Percentiles rank a stretch among this genome's conserved stretches.
Evolutionary conservation across 768 basidiomycete species (phyloP).

Genomic region (Paxillus ammoniavirescens): DNA sequence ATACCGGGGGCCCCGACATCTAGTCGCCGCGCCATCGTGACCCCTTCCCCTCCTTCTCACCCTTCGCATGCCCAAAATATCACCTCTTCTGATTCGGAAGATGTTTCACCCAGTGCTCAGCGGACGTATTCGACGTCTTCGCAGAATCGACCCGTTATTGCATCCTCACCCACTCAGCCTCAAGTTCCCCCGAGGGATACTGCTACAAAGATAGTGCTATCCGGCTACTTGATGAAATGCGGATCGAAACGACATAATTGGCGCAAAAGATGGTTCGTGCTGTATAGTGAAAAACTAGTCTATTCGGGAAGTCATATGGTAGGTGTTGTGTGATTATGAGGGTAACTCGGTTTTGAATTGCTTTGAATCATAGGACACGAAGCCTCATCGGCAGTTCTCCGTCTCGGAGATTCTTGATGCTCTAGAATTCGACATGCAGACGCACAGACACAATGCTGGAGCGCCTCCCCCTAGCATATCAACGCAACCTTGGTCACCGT

Average conservation of each 20-base stretch:
- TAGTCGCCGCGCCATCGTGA: constrained; percentile 34
- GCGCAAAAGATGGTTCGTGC: constrained; percentile 96
- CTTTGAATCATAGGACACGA: constrained; percentile 66
- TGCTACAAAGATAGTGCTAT: constrained; percentile 70
- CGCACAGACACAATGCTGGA: constrained; percentile 43
- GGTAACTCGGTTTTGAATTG: not conserved
- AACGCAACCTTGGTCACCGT: constrained; percentile 35
- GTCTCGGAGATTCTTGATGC: constrained; percentile 88
- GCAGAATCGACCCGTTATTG: constrained; percentile 39
- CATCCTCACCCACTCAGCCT: constrained; percentile 46
- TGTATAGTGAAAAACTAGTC: constrained; percentile 83
- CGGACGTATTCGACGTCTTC: constrained; percentile 44
- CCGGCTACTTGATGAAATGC: constrained; percentile 96
- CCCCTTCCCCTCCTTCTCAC: constrained; percentile 49
- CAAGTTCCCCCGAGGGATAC: constrained; percentile 46
- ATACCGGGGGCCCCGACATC: constrained; percentile 40
- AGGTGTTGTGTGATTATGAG: constrained; percentile 28
- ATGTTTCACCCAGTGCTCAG: constrained; percentile 50
- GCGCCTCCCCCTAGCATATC: constrained; percentile 31
- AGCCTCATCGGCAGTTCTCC: constrained; percentile 82
- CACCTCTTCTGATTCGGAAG: constrained; percentile 81
- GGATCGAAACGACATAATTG: constrained; percentile 90
- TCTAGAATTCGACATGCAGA: constrained; percentile 75
- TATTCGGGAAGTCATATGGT: constrained; percentile 98
- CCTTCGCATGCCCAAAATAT: constrained; percentile 44